Conservation (phyloP, 768 basidiomycete species). For the Boletus pseudopeckii region DNA sequence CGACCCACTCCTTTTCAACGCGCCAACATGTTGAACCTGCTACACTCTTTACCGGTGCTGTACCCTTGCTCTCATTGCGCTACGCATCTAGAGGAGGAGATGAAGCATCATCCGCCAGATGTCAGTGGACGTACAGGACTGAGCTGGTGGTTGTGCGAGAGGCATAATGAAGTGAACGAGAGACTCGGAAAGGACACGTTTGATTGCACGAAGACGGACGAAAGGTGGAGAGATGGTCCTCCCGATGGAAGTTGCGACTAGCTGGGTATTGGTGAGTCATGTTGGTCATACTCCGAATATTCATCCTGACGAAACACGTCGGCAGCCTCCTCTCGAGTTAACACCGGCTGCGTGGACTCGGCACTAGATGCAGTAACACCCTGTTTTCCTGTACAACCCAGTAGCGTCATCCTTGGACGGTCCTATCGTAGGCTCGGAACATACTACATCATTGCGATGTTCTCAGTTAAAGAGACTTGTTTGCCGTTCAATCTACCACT, state of each 20-base stretch:
- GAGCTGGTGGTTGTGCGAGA: slow-evolving; percentile 84
- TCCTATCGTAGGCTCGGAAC: background rate
- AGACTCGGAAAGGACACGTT: slow-evolving; percentile 81
- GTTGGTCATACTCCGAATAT: background rate
- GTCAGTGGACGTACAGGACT: slow-evolving; percentile 67
- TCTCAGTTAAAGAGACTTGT: too few relatives aligned
- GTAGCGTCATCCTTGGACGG: background rate
- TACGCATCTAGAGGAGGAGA: slow-evolving; percentile 70
- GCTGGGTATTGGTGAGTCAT: slow-evolving; percentile 8
- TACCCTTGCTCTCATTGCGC: slow-evolving; percentile 92
- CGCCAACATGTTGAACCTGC: slow-evolving; percentile 76
- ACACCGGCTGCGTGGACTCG: background rate
- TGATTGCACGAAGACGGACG: slow-evolving; percentile 77
- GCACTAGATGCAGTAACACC: background rate
- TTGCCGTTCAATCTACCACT: background rate
- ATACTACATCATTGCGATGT: slow-evolving; percentile 1
- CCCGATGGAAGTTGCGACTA: slow-evolving; percentile 86
- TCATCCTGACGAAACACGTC: background rate
- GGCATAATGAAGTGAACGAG: slow-evolving; percentile 91
- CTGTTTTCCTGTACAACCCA: background rate
- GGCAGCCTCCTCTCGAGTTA: background rate
- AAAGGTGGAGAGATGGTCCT: slow-evolving; percentile 92
- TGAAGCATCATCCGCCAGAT: slow-evolving; percentile 68
- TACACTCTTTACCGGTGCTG: slow-evolving; percentile 72
- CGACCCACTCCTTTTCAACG: slow-evolving; percentile 71